These are phyloP conservation scores for Pestalotiopsis sp. DNA, from an alignment of 2,329 filamentous ascomycete genomes.

Conservation along the genomic window DNA sequence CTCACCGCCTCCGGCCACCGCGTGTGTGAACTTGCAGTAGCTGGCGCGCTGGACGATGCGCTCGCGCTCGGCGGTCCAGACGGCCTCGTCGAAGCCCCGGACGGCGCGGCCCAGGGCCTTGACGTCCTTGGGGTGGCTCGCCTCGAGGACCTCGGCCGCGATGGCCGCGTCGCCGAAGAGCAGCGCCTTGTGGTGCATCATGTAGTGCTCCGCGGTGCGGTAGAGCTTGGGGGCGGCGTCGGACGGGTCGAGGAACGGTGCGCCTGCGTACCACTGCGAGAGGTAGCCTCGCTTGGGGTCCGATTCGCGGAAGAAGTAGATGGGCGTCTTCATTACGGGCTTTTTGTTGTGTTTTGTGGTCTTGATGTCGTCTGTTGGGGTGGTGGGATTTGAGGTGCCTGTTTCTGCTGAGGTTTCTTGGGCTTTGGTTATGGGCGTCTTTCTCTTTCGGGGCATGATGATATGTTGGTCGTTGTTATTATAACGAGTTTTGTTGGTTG, in stretches of 20 bases:
- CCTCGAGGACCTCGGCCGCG: constrained; percentile 51
- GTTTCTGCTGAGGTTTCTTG: background rate
- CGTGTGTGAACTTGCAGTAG: constrained; percentile 59
- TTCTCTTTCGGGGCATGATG: background rate
- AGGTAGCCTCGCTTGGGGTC: constrained; percentile 55
- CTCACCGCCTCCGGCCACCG: constrained; percentile 32
- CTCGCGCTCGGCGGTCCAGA: constrained; percentile 55
- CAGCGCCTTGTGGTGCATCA: constrained; percentile 28
- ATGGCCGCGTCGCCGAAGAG: constrained; percentile 37
- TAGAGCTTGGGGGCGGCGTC: constrained; percentile 39
- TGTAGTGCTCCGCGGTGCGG: constrained; percentile 54
- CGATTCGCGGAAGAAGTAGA: constrained; percentile 54
- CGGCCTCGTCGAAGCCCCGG: constrained; percentile 48
- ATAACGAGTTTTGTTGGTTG: background rate
- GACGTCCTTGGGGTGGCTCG: constrained; percentile 46
- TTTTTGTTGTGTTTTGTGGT: background rate
- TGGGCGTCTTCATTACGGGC: constrained; percentile 6
- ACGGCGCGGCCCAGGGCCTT: constrained; percentile 60
- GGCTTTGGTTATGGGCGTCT: background rate
- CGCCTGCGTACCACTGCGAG: constrained; percentile 62
- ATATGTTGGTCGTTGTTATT: background rate
- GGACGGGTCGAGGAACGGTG: constrained; percentile 46
- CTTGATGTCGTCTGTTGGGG: background rate
- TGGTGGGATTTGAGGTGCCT: background rate
- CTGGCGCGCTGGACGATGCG: constrained; percentile 58